Evolutionary conservation across 176 grass and related monocot species (phyloP), one percentile per base, ranked within the genome.

Genomic region (Pharus latifolius): DNA sequence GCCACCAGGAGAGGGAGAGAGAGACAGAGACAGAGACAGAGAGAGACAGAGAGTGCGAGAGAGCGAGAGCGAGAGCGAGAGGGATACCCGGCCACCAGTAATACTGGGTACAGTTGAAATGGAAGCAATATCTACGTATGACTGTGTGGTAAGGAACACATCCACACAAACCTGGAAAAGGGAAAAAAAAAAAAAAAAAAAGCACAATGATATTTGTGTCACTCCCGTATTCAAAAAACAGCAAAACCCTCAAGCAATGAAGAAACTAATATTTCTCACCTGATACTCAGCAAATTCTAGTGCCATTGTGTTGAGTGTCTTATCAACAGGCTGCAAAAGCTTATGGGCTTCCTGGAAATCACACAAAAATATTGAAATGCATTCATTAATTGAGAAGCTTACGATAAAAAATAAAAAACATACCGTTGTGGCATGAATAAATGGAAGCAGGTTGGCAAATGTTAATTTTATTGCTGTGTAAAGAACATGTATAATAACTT

Each of bases 101-200:
- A 79, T 89, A 69, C 49, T 63, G 46, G 91, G 83, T 41, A 94
- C 79, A 68, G 81, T 83, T 61, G 86, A 83, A 72, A 94, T 77
- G 2, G 86, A 94, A 78, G 91, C 83, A 71, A 94, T 89, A 70
- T 94, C 91, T 13, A 86, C 76, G 48, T 69, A 94, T 14, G 79
- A 78, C 29, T 94, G 91, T 27, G 91, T 78, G 5, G 79, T 89
- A 60, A 94, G 86, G 64, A 94, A 94, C 71, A 94, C 54, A 75
- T 94, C 91, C 31, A 89, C 82, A 86, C 83, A 94, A 78, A 94
- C 91, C 91, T 96, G 64, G n/a, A n/a, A n/a, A n/a, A n/a, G n/a
- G n/a, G n/a, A n/a, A 62, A 67, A 45, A 77, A 58, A 56, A 9
- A 14, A 34, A 38, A 11, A 78, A 30, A 60, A 23, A 26, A 23